These are phyloP conservation scores for Boletus rubroflammeus DNA, from an alignment of 768 basidiomycete species.

Conservation along the genomic window DNA sequence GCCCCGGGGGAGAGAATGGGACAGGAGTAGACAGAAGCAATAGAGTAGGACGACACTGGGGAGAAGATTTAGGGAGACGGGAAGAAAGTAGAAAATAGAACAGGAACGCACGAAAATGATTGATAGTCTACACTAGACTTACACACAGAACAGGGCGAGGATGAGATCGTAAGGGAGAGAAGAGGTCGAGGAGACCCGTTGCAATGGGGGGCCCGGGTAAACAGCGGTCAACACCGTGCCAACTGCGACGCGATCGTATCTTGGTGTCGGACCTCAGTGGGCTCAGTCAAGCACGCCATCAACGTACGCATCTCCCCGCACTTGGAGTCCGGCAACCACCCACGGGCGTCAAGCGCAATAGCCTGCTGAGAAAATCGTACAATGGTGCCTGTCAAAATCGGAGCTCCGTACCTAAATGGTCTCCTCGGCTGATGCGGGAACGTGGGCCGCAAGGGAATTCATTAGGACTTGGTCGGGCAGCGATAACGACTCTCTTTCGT, in stretches of 20 bases:
- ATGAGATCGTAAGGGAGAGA: neutral
- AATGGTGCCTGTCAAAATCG: neutral
- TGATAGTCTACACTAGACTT: slow-evolving; percentile 11
- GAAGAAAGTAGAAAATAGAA: neutral
- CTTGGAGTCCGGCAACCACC: neutral
- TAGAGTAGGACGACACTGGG: neutral
- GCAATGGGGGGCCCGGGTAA: slow-evolving; percentile 1
- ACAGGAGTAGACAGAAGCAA: neutral
- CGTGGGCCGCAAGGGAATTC: neutral
- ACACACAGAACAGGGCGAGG: slow-evolving; percentile 17
- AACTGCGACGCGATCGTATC: slow-evolving; percentile 8
- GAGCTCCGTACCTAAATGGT: neutral
- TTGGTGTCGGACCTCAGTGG: no score
- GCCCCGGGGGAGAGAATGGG: slow-evolving; percentile 1
- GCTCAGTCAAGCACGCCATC: neutral
- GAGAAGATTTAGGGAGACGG: neutral
- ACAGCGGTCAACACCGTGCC: slow-evolving; percentile 20
- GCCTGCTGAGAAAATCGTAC: slow-evolving; percentile 2
- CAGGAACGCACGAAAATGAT: neutral
- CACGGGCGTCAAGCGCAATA: neutral
- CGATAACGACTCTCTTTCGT: neutral
- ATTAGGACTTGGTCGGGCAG: neutral
- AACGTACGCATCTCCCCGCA: neutral
- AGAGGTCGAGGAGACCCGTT: neutral
- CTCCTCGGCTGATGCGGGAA: neutral